phyloP scores from a whole-genome alignment of 352 stramenopile species.

The Ophiocytium majus region DNA sequence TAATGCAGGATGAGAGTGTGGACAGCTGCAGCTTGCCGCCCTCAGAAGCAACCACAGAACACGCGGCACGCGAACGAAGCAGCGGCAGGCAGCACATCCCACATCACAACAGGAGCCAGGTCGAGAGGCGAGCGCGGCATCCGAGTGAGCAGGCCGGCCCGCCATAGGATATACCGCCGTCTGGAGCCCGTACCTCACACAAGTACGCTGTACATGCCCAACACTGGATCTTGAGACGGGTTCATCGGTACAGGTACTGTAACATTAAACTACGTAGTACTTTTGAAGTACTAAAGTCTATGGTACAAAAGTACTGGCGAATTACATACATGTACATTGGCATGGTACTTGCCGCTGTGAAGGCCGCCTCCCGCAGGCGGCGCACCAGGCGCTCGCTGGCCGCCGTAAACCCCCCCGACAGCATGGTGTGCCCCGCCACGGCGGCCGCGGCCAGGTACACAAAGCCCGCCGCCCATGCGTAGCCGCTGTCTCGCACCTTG shows the following conservation, averaged over 20 bases:
- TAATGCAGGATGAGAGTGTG: too few species aligned
- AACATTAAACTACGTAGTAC: background rate
- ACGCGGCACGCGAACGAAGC: too few species aligned
- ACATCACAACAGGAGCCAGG: too few species aligned
- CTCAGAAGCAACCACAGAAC: too few species aligned
- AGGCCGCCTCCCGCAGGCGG: slow-evolving; percentile 36
- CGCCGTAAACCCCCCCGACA: slow-evolving; percentile 16
- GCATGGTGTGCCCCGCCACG: slow-evolving; percentile 30
- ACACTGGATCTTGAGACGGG: background rate
- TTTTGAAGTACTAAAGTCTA: background rate
- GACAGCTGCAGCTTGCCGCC: too few species aligned
- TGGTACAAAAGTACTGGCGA: background rate
- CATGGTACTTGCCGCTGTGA: slow-evolving; percentile 27
- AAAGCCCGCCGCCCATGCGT: slow-evolving; percentile 52
- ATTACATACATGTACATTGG: background rate
- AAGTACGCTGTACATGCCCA: background rate
- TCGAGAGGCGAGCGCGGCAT: too few species aligned
- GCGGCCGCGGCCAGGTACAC: slow-evolving; percentile 30
- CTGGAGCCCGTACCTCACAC: too few species aligned
- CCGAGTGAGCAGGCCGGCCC: too few species aligned
- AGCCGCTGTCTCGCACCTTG: slow-evolving; percentile 40
- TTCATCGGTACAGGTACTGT: background rate
- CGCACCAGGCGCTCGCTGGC: background rate
- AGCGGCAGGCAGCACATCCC: too few species aligned
- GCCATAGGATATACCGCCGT: too few species aligned